These are phyloP conservation scores for Lipomyces kockii DNA, from an alignment of 805 yeast genomes.

Conservation along the genomic window DNA sequence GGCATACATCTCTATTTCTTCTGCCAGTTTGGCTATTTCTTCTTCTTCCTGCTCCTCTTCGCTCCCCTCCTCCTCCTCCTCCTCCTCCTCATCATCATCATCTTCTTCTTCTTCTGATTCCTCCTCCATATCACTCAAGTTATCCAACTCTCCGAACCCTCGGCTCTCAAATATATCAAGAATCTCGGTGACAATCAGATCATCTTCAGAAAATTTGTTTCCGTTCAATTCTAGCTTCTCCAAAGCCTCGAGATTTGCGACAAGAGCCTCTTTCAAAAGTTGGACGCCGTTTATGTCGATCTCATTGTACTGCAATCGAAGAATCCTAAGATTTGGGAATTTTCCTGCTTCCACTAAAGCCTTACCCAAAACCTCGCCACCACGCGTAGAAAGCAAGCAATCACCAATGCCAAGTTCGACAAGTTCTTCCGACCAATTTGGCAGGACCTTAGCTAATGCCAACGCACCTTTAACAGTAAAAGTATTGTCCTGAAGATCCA, in stretches of 20 bases:
- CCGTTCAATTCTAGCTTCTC: slow-evolving; percentile 84
- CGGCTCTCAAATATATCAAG: slow-evolving; percentile 66
- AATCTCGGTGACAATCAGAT: slow-evolving; percentile 66
- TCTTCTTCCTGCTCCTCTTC: slow-evolving; percentile 48
- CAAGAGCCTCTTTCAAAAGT: slow-evolving; percentile 59
- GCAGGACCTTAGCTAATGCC: slow-evolving; percentile 64
- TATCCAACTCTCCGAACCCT: slow-evolving; percentile 85
- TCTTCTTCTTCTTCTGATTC: slow-evolving; percentile 71
- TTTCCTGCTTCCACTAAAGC: slow-evolving; percentile 44
- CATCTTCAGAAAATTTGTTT: slow-evolving; percentile 88
- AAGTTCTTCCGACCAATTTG: slow-evolving; percentile 64
- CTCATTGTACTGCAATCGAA: slow-evolving; percentile 89
- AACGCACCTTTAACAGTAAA: slow-evolving; percentile 72
- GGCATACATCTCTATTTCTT: slow-evolving; percentile 54
- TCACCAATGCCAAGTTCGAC: slow-evolving; percentile 86
- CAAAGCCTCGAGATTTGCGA: slow-evolving; percentile 61
- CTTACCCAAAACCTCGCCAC: slow-evolving; percentile 61
- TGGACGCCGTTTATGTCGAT: slow-evolving; percentile 69
- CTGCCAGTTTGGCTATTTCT: slow-evolving; percentile 47
- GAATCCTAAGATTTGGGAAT: slow-evolving; percentile 54
- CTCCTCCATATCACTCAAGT: slow-evolving; percentile 93
- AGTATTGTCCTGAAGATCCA: slow-evolving; percentile 96
- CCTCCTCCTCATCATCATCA: slow-evolving; percentile 62
- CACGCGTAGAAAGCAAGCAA: slow-evolving; percentile 79
- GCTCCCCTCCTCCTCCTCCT: slow-evolving; percentile 58